Evolutionary conservation across 768 basidiomycete species (phyloP).

Genomic region (Lyophyllum decastes): DNA sequence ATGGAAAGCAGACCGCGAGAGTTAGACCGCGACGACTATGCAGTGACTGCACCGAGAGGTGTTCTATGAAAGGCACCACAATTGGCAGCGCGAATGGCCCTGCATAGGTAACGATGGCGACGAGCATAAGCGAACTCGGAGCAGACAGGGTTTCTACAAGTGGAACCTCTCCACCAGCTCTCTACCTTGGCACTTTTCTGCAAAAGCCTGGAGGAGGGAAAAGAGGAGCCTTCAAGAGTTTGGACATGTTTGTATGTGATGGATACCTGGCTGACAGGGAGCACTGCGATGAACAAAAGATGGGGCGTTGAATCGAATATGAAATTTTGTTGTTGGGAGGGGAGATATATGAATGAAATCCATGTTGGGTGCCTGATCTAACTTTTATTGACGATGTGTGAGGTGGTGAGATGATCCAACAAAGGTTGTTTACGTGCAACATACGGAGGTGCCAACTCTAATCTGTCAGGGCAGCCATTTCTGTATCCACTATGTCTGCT

Average conservation of each 20-base stretch:
- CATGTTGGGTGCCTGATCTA: background rate
- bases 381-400: background rate
- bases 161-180: background rate
- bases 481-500: constrained; percentile 20
- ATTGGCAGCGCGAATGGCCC: background rate
- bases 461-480: constrained; percentile 6
- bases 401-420: background rate
- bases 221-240: background rate
- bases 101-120: background rate
- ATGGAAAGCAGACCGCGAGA: too few relatives aligned
- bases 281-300: background rate
- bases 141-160: background rate
- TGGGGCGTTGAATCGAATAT: background rate
- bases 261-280: background rate
- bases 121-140: background rate
- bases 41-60: too few relatives aligned
- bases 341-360: background rate
- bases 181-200: too few relatives aligned
- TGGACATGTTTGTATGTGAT: background rate
- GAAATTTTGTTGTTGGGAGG: background rate
- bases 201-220: background rate
- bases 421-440: background rate
- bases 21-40: too few relatives aligned
- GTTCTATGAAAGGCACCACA: too few relatives aligned
- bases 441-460: constrained; percentile 5